These are phyloP conservation scores for Trifolium subterraneum DNA, from an alignment of 306 rosid genomes.

Conservation along the genomic window DNA sequence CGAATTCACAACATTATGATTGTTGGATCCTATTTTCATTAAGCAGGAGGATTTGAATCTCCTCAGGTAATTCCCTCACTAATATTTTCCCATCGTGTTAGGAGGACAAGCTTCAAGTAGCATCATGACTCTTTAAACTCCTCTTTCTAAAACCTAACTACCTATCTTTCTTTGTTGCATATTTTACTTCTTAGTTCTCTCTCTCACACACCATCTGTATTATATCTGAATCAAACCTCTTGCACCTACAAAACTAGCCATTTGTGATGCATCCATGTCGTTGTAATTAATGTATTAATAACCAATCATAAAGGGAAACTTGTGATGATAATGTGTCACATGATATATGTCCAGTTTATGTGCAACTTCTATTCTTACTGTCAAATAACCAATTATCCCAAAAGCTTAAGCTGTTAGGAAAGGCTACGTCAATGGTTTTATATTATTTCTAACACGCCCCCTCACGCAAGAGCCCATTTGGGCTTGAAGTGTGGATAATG, in stretches of 20 bases:
- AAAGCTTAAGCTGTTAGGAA: too few relatives aligned
- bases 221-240: background rate
- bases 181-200: background rate
- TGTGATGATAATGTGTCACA: background rate
- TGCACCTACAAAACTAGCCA: background rate
- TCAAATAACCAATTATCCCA: too few relatives aligned
- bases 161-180: background rate
- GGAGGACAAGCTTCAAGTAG: constrained; percentile 27
- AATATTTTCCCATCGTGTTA: constrained; percentile 6
- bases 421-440: too few relatives aligned
- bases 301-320: background rate
- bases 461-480: too few relatives aligned
- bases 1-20: too few relatives aligned
- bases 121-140: constrained; percentile 9
- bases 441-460: too few relatives aligned
- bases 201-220: background rate
- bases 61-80: constrained; percentile 61
- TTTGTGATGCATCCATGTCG: background rate
- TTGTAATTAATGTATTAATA: background rate
- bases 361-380: background rate
- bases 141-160: background rate
- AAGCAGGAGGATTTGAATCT: constrained; percentile 82
- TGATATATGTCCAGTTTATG: background rate
- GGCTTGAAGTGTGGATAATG: too few relatives aligned
- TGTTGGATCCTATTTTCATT: constrained; percentile 82